Evolutionary conservation across 345 rosid species (phyloP).

Genomic region (Crucihimalaya himalaica): DNA sequence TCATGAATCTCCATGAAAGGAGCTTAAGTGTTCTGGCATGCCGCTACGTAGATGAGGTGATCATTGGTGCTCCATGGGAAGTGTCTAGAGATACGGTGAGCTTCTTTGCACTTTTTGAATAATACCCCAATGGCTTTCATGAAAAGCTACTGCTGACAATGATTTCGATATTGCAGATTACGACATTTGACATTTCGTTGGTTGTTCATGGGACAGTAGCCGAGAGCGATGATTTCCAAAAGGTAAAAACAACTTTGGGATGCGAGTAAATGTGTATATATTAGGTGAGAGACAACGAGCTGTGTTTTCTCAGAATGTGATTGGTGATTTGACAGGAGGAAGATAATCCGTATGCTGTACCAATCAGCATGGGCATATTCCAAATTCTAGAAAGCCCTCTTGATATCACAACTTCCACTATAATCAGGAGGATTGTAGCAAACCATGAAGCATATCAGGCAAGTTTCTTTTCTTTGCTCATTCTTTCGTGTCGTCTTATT

Average conservation of each 20-base stretch:
- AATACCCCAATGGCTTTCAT: neutral
- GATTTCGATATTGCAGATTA: conserved; percentile 50
- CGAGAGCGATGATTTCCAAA: conserved; percentile 52
- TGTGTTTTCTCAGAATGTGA: neutral
- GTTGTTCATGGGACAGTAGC: conserved; percentile 90
- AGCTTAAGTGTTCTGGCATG: conserved; percentile 88
- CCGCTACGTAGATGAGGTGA: conserved; percentile 96
- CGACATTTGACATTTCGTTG: conserved; percentile 77
- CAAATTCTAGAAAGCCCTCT: conserved; percentile 71
- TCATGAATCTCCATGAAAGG: conserved; percentile 94
- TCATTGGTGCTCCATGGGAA: conserved; percentile 98
- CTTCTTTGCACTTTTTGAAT: conserved; percentile 2
- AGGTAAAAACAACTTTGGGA: neutral
- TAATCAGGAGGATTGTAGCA: conserved; percentile 79
- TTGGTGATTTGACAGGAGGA: conserved; percentile 50
- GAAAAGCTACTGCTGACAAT: conserved; percentile 1
- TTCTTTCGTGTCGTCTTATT: neutral
- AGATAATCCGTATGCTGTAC: conserved; percentile 71
- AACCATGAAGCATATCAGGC: conserved; percentile 84
- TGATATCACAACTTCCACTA: conserved; percentile 68
- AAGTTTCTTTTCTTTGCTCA: conserved; percentile 13
- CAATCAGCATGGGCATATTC: conserved; percentile 80
- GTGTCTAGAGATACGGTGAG: conserved; percentile 85
- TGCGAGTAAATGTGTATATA: neutral
- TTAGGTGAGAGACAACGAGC: neutral